Conservation (phyloP, 768 basidiomycete genomes). For the Russula ochroleuca region DNA sequence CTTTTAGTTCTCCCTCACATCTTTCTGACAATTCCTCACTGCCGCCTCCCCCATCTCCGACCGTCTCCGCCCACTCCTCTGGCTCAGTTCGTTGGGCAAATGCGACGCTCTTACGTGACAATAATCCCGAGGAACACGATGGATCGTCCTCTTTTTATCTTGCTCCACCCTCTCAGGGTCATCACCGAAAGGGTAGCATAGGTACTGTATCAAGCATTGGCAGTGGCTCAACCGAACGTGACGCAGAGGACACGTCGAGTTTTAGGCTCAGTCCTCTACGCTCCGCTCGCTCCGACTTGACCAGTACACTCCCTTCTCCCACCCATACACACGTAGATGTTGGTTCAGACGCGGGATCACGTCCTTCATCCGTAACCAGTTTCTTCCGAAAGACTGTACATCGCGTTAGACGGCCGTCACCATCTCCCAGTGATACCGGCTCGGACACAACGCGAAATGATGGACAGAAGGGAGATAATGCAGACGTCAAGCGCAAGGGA, state of each 20-base stretch:
- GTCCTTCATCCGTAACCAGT: slow-evolving; percentile 30
- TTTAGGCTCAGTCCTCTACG: slow-evolving; percentile 25
- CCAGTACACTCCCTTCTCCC: slow-evolving; percentile 37
- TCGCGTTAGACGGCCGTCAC: slow-evolving; percentile 13
- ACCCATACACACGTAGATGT: slow-evolving; percentile 41
- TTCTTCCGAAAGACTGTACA: slow-evolving; percentile 18
- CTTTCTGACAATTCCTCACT: slow-evolving; percentile 39
- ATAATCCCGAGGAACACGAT: slow-evolving; percentile 54
- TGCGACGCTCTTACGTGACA: slow-evolving; percentile 58
- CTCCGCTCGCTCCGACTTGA: slow-evolving; percentile 35
- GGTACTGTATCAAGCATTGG: slow-evolving; percentile 51
- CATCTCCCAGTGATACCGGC: slow-evolving; percentile 27
- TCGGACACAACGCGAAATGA: slow-evolving; percentile 20
- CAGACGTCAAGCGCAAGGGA: slow-evolving; percentile 18
- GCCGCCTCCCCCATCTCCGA: slow-evolving; percentile 68
- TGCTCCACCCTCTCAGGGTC: slow-evolving; percentile 36
- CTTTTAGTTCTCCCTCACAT: slow-evolving; percentile 29
- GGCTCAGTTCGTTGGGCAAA: slow-evolving; percentile 59
- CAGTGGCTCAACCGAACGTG: slow-evolving; percentile 44
- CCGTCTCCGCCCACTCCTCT: slow-evolving; percentile 51
- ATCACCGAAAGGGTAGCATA: slow-evolving; percentile 54
- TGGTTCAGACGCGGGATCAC: slow-evolving; percentile 31
- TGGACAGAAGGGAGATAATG: slow-evolving; percentile 28
- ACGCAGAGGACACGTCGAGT: slow-evolving; percentile 23
- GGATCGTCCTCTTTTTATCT: slow-evolving; percentile 52